Evolutionary conservation across 1,284 basidiomycete genomes (phyloP), one percentile per base, ranked within the genome.

Genomic region (Microbotryum saponariae): DNA sequence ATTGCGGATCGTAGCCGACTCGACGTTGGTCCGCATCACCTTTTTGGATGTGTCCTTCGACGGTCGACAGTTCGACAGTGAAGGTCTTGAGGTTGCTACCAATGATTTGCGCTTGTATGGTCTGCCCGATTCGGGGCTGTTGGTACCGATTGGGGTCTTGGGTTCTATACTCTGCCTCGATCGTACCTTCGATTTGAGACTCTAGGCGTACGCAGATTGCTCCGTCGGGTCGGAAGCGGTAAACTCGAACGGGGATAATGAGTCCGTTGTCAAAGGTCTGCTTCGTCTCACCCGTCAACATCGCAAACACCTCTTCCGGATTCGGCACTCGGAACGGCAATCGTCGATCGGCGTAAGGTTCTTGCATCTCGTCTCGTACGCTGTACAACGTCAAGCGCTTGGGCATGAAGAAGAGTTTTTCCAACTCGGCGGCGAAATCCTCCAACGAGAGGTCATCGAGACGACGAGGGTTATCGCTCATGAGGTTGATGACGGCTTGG

Each of bases 271-370:
- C 82, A 58, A 98, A 80, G 4, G 91, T 94, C 52, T 83, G 80
- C 55, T 79, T 75, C 2, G 91, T 93, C 78, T 98, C 94, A 33
- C 94, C 92, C 23, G 91, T 94, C 61, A 98, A 82, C 91, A 96
- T 96, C 7, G 89, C 92, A 70, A 98, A 78, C 25, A 96, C 83
- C 64, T 97, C 89, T 85, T 87, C 88, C 12, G 83, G 78, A 18
- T 76, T 78, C 3, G 92, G 88, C 23, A 82, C 72, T 21, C 77
- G 76, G 80, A 93, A 97, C 50, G 79, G 75, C 0, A 78, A 77
- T 58, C 96, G 85, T 65, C 82, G 78, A 72, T 99, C 96, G 31
- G 82, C 80, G 73, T 88, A 97, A 7, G 94, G 91, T 46, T 80
- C 79, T 59, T 92, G 79, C n/a, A 99, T 79, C 76, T 99, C 96